Conservation (phyloP, 257 asterid genomes). For the Marsdenia floribunda region DNA sequence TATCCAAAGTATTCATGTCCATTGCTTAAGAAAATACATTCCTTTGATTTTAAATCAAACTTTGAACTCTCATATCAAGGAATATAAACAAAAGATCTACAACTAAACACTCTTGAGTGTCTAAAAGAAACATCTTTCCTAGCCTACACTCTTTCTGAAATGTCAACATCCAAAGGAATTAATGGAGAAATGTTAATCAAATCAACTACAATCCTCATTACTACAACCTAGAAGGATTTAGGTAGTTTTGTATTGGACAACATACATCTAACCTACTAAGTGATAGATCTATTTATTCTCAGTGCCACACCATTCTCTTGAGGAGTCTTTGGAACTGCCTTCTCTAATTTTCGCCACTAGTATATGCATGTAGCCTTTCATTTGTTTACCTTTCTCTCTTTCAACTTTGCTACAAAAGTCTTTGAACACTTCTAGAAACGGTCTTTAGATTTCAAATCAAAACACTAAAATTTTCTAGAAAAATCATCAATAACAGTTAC, state of each 20-base stretch:
- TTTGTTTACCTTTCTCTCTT: no score
- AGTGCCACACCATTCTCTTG: neutral
- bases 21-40: neutral
- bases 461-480: no score
- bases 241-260: neutral
- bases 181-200: neutral
- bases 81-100: neutral
- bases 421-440: no score
- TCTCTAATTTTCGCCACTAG: no score
- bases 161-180: neutral
- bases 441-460: no score
- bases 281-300: conserved; percentile 10
- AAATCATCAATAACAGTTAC: no score
- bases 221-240: neutral
- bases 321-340: neutral
- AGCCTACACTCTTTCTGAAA: neutral
- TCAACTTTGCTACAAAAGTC: no score
- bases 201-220: neutral
- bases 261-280: neutral
- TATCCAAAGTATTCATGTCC: neutral
- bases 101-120: neutral
- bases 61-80: neutral
- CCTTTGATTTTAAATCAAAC: neutral
- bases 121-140: neutral
- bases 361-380: no score